These are phyloP conservation scores for Bombardia bombarda DNA, from an alignment of 495 filamentous ascomycete genomes.

Conservation along the genomic window DNA sequence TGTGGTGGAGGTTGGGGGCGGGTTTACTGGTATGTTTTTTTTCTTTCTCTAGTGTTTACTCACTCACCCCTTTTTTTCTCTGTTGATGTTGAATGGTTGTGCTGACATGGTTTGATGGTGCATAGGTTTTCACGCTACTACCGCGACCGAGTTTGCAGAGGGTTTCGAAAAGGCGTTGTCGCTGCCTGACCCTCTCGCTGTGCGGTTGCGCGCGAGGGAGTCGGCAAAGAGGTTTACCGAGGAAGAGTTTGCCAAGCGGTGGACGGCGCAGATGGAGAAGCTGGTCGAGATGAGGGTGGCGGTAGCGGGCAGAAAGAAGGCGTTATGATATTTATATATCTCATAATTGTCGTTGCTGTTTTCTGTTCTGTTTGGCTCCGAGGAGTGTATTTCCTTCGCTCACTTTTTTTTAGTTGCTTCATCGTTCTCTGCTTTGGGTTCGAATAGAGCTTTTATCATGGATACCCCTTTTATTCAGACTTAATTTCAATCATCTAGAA, in stretches of 20 bases:
- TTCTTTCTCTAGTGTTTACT: too few relatives aligned
- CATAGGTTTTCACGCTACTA: conserved; percentile 75
- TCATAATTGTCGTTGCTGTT: too few relatives aligned
- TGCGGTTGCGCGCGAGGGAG: conserved; percentile 61
- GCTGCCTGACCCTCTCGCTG: conserved; percentile 55
- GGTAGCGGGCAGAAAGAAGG: too few relatives aligned
- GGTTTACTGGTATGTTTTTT: conserved; percentile 60
- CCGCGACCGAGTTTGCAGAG: conserved; percentile 64
- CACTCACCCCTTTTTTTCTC: not conserved
- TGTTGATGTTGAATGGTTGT: not conserved
- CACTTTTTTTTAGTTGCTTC: too few relatives aligned
- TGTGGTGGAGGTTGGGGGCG: conserved; percentile 67
- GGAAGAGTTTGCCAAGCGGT: conserved; percentile 68
- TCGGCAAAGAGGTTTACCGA: conserved; percentile 82
- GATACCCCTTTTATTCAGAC: too few relatives aligned
- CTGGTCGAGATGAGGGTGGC: conserved; percentile 41
- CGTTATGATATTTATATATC: too few relatives aligned
- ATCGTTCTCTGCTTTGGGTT: too few relatives aligned
- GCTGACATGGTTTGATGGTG: conserved; percentile 6
- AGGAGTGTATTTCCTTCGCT: too few relatives aligned
- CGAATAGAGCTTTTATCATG: too few relatives aligned
- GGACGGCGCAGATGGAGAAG: conserved; percentile 63
- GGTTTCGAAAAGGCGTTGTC: conserved; percentile 69
- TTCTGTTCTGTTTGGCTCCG: too few relatives aligned
- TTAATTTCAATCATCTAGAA: too few relatives aligned